Conservation (phyloP, 768 basidiomycete genomes). For the Tricholoma sp. region DNA sequence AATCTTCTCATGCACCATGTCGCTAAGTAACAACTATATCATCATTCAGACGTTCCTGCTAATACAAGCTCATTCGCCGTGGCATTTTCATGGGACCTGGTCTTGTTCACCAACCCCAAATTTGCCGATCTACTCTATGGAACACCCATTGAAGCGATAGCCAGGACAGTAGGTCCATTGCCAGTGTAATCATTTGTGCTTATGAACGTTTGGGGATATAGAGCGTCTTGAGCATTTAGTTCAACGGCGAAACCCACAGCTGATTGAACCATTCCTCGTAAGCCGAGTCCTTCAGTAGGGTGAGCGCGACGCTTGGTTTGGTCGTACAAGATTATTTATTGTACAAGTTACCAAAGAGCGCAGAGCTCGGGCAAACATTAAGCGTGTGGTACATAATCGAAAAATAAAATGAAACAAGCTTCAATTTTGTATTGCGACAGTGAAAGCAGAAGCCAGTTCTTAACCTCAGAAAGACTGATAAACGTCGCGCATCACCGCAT, state of each 20-base stretch:
- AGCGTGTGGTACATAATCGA: background rate
- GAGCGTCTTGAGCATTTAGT: background rate
- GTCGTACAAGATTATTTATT: background rate
- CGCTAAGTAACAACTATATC: slow-evolving; percentile 21
- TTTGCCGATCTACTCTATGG: background rate
- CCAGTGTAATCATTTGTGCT: background rate
- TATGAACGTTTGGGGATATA: background rate
- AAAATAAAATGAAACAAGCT: background rate
- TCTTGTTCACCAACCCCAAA: background rate
- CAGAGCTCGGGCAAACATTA: background rate
- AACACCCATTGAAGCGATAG: background rate
- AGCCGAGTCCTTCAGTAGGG: background rate
- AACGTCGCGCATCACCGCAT: slow-evolving; percentile 1
- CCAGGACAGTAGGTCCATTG: background rate
- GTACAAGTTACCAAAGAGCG: background rate
- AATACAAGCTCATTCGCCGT: background rate
- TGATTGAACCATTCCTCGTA: background rate
- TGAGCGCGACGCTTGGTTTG: background rate
- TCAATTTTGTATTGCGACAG: background rate
- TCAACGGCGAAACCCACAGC: background rate
- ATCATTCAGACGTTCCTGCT: slow-evolving; percentile 6
- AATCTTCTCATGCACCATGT: slow-evolving; percentile 7
- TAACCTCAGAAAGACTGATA: background rate
- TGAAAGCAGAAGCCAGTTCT: background rate
- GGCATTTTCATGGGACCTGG: background rate